Percentiles rank a stretch among this genome's conserved stretches.
phyloP scores from a whole-genome alignment of 225 moss, liverwort and hornwort species.

The Polytrichum formosum region DNA sequence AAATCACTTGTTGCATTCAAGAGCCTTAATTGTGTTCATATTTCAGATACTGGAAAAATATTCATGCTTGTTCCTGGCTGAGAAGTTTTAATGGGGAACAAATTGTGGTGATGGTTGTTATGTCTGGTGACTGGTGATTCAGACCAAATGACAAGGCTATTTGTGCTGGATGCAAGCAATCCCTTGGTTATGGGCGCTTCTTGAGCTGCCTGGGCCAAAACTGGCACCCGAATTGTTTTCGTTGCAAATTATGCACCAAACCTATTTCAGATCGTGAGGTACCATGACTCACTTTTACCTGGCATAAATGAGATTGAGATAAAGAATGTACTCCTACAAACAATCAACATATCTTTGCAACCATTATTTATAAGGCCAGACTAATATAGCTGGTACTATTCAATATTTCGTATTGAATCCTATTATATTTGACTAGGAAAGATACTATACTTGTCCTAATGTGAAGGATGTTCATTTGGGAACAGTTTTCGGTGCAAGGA shows the following conservation, averaged over 20 bases:
- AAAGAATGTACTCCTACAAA: too few relatives aligned
- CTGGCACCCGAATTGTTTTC: constrained; percentile 92
- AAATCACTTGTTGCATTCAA: too few relatives aligned
- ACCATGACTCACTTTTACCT: not conserved
- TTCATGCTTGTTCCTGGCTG: too few relatives aligned
- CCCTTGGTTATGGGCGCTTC: constrained; percentile 78
- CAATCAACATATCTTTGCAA: too few relatives aligned
- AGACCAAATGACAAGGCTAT: constrained; percentile 24
- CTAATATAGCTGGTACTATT: too few relatives aligned
- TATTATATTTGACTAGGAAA: not conserved
- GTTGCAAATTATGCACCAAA: constrained; percentile 70
- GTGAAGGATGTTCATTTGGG: constrained; percentile 6
- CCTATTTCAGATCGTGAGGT: constrained; percentile 93
- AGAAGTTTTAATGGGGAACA: too few relatives aligned
- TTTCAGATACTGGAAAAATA: too few relatives aligned
- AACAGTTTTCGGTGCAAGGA: constrained; percentile 90
- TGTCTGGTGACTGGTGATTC: constrained; percentile 12
- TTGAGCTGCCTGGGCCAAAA: constrained; percentile 85
- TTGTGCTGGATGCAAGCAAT: constrained; percentile 73
- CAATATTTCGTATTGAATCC: not conserved
- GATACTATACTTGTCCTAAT: constrained; percentile 4
- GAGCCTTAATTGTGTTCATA: too few relatives aligned
- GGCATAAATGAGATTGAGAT: not conserved
- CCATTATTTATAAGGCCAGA: too few relatives aligned
- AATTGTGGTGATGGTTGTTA: too few relatives aligned